Evolutionary conservation across 805 yeast genomes (phyloP).

Genomic region (Nakazawaea sp.): DNA sequence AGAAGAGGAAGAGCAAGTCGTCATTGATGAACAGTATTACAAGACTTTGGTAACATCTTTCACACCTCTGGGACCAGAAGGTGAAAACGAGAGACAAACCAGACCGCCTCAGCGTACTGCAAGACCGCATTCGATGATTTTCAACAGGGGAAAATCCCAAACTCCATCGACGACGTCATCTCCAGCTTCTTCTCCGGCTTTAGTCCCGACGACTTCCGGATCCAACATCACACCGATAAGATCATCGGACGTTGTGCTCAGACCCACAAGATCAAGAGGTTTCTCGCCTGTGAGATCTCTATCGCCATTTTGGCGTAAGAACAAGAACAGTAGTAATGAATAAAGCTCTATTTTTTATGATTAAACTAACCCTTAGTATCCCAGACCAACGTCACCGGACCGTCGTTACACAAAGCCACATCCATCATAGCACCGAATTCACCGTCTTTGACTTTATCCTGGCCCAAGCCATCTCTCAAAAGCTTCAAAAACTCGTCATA

Average conservation of each 20-base stretch:
- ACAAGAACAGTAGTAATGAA: slow-evolving; percentile 11
- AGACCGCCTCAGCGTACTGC: not conserved
- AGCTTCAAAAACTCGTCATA: slow-evolving; percentile 45
- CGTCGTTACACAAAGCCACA: slow-evolving; percentile 81
- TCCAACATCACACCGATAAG: slow-evolving; percentile 2
- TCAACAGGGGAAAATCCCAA: not conserved
- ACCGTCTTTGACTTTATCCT: slow-evolving; percentile 74
- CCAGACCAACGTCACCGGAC: slow-evolving; percentile 83
- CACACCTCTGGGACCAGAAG: not conserved
- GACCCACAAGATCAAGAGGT: slow-evolving; percentile 15
- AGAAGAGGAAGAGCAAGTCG: slow-evolving; percentile 3
- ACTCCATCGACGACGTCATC: not conserved
- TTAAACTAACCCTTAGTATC: slow-evolving; percentile 42
- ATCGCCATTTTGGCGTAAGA: slow-evolving; percentile 23
- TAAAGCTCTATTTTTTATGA: not conserved
- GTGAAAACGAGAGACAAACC: slow-evolving; percentile 4
- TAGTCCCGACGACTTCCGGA: too few relatives aligned
- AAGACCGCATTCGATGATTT: not conserved
- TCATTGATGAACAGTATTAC: slow-evolving; percentile 5
- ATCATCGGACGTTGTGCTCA: not conserved
- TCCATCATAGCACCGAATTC: slow-evolving; percentile 98
- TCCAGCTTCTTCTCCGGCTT: slow-evolving; percentile 1
- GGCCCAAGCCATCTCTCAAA: slow-evolving; percentile 47
- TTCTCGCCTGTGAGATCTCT: slow-evolving; percentile 23
- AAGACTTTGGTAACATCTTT: slow-evolving; percentile 1